A percentile compares a stretch with the other conserved stretches of the same genome.
Conservation (phyloP, 2,329 filamentous ascomycete genomes). For the Clonostachys byssicola region DNA sequence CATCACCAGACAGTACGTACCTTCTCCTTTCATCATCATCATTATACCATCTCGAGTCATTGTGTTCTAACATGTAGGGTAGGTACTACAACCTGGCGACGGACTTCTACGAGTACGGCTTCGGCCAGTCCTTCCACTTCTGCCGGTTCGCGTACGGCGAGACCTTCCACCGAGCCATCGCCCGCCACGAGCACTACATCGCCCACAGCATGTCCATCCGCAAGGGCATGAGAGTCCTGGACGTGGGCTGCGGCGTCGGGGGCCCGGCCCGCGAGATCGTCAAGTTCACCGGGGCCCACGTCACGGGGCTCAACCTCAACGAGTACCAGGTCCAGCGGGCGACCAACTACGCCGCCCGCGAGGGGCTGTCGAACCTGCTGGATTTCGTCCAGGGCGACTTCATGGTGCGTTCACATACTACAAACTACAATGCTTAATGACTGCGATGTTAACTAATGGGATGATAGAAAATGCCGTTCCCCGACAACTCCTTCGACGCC, state of each 20-base stretch:
- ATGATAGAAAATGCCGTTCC: conserved; percentile 79
- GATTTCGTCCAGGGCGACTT: conserved; percentile 89
- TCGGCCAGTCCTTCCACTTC: conserved; percentile 93
- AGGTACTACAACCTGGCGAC: conserved; percentile 89
- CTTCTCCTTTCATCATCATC: neutral
- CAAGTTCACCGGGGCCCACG: conserved; percentile 82
- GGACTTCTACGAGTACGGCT: conserved; percentile 90
- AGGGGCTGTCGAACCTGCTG: conserved; percentile 72
- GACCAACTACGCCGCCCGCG: conserved; percentile 72
- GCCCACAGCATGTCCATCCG: conserved; percentile 79
- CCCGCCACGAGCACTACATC: conserved; percentile 92
- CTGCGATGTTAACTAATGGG: no score
- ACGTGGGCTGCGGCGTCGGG: conserved; percentile 92
- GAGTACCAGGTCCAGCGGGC: conserved; percentile 94
- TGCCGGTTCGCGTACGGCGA: conserved; percentile 85
- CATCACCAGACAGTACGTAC: conserved; percentile 74
- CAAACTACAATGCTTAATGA: neutral
- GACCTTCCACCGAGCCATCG: conserved; percentile 81
- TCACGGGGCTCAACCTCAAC: conserved; percentile 93
- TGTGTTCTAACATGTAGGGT: conserved; percentile 19
- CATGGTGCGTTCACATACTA: conserved; percentile 53
- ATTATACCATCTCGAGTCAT: conserved; percentile 4
- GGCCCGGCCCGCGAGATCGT: conserved; percentile 92
- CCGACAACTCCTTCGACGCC: conserved; percentile 82
- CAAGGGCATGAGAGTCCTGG: conserved; percentile 80